A percentile compares a stretch with the other conserved stretches of the same genome.
phyloP scores from a whole-genome alignment of 768 basidiomycete genomes.

The Termitomyces sp. region DNA sequence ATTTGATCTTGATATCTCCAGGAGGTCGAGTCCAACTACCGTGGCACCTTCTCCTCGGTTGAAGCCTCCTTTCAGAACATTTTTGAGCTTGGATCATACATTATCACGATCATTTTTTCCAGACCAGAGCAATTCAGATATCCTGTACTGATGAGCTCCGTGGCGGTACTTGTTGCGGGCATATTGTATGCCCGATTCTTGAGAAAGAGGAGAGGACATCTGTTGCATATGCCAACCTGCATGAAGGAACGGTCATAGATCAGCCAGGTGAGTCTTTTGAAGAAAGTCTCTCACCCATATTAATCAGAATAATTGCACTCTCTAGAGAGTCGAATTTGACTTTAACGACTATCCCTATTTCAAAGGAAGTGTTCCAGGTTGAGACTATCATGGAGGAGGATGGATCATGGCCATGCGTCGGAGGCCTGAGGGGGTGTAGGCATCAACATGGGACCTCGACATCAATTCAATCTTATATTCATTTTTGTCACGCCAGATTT shows the following conservation, averaged over 20 bases:
- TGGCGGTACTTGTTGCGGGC: slow-evolving; percentile 12
- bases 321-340: not conserved
- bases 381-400: no score
- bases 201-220: slow-evolving; percentile 18
- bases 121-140: slow-evolving; percentile 22
- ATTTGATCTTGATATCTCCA: not conserved
- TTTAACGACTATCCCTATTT: not conserved
- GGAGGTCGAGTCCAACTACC: slow-evolving; percentile 15
- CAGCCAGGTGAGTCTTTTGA: not conserved
- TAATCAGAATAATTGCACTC: not conserved
- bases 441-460: not conserved
- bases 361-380: not conserved
- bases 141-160: slow-evolving; percentile 17
- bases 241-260: not conserved
- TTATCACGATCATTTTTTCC: slow-evolving; percentile 18
- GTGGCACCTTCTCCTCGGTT: slow-evolving; percentile 21
- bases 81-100: slow-evolving; percentile 20
- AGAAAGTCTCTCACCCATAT: not conserved
- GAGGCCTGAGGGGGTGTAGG: not conserved
- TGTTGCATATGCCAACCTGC: slow-evolving; percentile 14
- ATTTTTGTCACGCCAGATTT: not conserved
- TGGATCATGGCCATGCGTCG: no score
- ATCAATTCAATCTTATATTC: not conserved
- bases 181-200: slow-evolving; percentile 16
- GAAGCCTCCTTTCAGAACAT: slow-evolving; percentile 23